These are phyloP conservation scores for Ascosphaera apis DNA, from an alignment of 2,329 filamentous ascomycete genomes.

Conservation along the genomic window DNA sequence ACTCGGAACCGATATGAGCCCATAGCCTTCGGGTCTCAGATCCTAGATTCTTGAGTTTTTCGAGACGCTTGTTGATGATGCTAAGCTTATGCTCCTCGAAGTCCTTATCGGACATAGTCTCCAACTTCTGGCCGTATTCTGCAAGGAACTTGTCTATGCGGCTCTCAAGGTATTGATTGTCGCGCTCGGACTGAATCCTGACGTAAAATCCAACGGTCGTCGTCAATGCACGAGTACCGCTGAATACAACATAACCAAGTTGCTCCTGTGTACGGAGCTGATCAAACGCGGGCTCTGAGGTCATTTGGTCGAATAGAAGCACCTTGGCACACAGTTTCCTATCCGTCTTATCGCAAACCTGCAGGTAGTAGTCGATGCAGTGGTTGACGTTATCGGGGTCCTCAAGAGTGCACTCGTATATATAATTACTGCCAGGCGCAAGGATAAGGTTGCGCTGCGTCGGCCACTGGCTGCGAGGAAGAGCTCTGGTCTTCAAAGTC, in stretches of 20 bases:
- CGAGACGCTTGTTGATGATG: conserved; percentile 61
- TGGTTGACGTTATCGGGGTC: conserved; percentile 81
- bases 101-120: conserved; percentile 55
- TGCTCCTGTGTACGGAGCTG: conserved; percentile 92
- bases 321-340: conserved; percentile 50
- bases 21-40: conserved; percentile 68
- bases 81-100: conserved; percentile 86
- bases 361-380: conserved; percentile 58
- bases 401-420: conserved; percentile 58
- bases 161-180: conserved; percentile 59
- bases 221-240: conserved; percentile 45
- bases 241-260: conserved; percentile 89
- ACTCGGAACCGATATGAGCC: conserved; percentile 64
- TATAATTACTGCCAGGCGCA: conserved; percentile 57
- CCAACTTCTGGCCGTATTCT: conserved; percentile 40
- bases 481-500: conserved; percentile 46
- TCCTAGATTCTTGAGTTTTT: conserved; percentile 79
- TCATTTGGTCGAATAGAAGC: conserved; percentile 67
- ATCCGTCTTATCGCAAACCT: conserved; percentile 46
- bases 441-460: conserved; percentile 55
- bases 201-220: conserved; percentile 71
- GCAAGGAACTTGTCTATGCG: conserved; percentile 70
- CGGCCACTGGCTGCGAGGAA: conserved; percentile 61
- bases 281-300: conserved; percentile 83
- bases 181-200: conserved; percentile 79